A percentile compares a stretch with the other conserved stretches of the same genome.
These are phyloP conservation scores for Capsicum rhomboideum DNA, from an alignment of 257 asterid genomes.

Conservation along the genomic window DNA sequence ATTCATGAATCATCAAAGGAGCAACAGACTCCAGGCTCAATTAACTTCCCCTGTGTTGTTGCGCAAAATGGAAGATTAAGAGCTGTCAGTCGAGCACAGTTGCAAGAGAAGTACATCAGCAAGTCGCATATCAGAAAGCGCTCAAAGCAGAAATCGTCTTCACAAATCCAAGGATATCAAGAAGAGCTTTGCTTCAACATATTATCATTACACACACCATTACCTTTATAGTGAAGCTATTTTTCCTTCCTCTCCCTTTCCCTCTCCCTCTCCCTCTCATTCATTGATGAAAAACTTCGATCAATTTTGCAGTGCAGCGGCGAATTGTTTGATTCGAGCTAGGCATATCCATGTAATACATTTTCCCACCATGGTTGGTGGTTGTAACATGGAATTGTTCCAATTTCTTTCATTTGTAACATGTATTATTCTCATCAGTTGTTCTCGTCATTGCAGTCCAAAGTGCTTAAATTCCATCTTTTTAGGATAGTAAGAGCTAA, in stretches of 20 bases:
- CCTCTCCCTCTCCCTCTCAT: background rate
- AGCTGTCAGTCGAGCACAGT: slow-evolving; percentile 16
- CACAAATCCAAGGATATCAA: slow-evolving; percentile 11
- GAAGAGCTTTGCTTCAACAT: slow-evolving; percentile 34
- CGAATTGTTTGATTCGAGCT: slow-evolving; percentile 13
- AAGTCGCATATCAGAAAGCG: slow-evolving; percentile 19
- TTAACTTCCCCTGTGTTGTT: slow-evolving; percentile 29
- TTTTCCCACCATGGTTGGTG: background rate
- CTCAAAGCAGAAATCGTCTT: slow-evolving; percentile 23
- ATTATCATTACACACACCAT: slow-evolving; percentile 55
- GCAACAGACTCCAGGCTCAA: slow-evolving; percentile 9
- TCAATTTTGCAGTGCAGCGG: slow-evolving; percentile 36
- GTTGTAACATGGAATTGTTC: background rate
- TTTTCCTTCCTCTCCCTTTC: background rate
- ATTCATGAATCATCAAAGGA: slow-evolving; percentile 6
- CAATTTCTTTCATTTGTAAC: background rate
- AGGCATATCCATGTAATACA: slow-evolving; percentile 3
- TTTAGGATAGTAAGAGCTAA: background rate
- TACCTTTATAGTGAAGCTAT: slow-evolving; percentile 1
- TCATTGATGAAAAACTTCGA: background rate
- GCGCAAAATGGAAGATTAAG: slow-evolving; percentile 36
- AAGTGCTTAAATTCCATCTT: background rate
- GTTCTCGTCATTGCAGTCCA: background rate
- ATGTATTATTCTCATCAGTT: background rate
- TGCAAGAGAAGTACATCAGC: slow-evolving; percentile 7